Conservation (phyloP, 1,284 basidiomycete species). For the Rhodotorula sp. region DNA sequence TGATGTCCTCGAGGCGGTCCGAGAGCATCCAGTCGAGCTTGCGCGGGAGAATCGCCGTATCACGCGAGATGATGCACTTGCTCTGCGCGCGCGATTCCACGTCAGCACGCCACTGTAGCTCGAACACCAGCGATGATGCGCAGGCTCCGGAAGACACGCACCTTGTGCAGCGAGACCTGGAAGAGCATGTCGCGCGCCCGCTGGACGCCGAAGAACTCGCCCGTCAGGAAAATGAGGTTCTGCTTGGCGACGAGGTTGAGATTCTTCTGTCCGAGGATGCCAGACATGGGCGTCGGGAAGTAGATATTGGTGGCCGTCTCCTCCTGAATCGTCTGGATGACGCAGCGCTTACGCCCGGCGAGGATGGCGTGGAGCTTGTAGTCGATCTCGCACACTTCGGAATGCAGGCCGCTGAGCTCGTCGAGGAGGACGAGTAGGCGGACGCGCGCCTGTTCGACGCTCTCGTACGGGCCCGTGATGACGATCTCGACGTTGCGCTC, state of each 20-base stretch:
- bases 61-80: constrained; percentile 85
- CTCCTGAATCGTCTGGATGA: constrained; percentile 91
- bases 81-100: constrained; percentile 58
- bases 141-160: constrained; percentile 46
- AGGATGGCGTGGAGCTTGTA: constrained; percentile 92
- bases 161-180: constrained; percentile 82
- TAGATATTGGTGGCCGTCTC: constrained; percentile 98
- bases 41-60: constrained; percentile 89
- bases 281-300: constrained; percentile 84
- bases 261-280: constrained; percentile 63
- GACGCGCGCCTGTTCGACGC: constrained; percentile 87
- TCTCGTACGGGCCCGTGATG: constrained; percentile 79
- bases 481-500: constrained; percentile 90
- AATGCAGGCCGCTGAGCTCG: constrained; percentile 83
- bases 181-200: constrained; percentile 92
- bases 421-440: constrained; percentile 90
- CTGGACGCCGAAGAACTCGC: constrained; percentile 95
- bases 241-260: constrained; percentile 53
- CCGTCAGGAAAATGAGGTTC: constrained; percentile 92
- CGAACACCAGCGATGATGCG: background rate
- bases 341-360: constrained; percentile 81
- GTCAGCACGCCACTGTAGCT: background rate
- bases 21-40: constrained; percentile 98
- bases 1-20: constrained; percentile 86
- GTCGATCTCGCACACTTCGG: constrained; percentile 90